Base-by-base conservation (phyloP, 306 rosid genomes). In the Trifolium subterraneum region DNA sequence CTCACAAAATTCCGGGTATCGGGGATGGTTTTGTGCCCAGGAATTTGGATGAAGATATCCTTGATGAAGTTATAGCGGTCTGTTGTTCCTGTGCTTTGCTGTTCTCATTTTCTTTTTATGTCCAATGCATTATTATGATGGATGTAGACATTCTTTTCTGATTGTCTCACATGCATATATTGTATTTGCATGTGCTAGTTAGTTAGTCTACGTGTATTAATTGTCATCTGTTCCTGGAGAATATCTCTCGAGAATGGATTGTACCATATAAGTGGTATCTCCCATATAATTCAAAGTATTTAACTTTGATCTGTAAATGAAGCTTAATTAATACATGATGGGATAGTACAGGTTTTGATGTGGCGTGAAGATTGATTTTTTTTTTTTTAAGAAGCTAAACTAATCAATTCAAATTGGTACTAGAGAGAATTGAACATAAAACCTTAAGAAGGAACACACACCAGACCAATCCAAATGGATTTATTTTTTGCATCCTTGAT, bases 1-100 rank as follows among this genome's bases (percentile, higher is more conserved):
- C 99, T 74, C 99, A 94, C 88, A 94, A 94, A 84, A 94, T 94
- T 90, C 99, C 92, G 85, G 99, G 99, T 31, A 90, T 94, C 78
- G 98, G 98, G 65, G 98, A 97, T 86, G 98, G 98, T 75, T 94
- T 94, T 86, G 90, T 94, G 61, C 98, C 97, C 25, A 58, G 96
- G 85, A 94, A 94, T 88, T 87, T 90, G 87, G 86, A 94, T 80
- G 89, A 80, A 87, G 93, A 89, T 33, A 81, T 94, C 36, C 81
- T 94, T 36, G 97, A 94, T 82, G 98, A 91, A 94, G 76, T 90
- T 77, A 81, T 94, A 67, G 87, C 86, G 93, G 98, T 94, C n/a
- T n/a, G n/a, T n/a, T 20, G 64, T 27, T 76, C 66, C 36, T 38
- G 25, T 70, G 18, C 74, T 61, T 58, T 48, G 22, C 58, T 48